phyloP scores from a whole-genome alignment of 2,329 filamentous ascomycete species.

The Stachybotrys chartarum region DNA sequence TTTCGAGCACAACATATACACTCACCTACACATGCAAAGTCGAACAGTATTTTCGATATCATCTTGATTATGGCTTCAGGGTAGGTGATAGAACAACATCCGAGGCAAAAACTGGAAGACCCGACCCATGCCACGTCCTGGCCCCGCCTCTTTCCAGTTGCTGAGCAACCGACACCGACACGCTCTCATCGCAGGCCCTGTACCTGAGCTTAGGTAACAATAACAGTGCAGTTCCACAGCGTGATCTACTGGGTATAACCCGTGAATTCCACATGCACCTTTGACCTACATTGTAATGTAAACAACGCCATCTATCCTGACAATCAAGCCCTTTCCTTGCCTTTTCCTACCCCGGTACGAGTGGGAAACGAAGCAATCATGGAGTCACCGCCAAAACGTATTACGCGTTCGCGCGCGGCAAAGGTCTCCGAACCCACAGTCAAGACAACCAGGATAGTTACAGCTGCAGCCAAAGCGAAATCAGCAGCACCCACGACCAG shows the following conservation, averaged over 20 bases:
- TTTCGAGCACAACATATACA: too few species aligned
- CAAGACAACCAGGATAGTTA: conserved; percentile 38
- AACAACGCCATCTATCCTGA: background rate
- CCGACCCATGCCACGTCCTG: background rate
- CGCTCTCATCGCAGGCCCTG: background rate
- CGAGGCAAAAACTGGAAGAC: too few species aligned
- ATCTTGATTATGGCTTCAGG: too few species aligned
- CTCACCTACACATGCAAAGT: too few species aligned
- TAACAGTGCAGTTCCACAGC: background rate
- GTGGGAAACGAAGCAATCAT: conserved; percentile 23
- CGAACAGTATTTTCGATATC: too few species aligned
- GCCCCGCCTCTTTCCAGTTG: background rate
- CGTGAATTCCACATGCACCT: too few species aligned
- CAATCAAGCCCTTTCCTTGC: background rate
- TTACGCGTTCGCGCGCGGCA: conserved; percentile 44
- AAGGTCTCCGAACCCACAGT: conserved; percentile 28
- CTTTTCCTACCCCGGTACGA: background rate
- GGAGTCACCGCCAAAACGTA: conserved; percentile 54
- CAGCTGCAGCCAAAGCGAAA: conserved; percentile 42
- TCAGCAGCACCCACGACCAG: conserved; percentile 23
- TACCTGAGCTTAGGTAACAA: background rate
- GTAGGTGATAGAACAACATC: too few species aligned
- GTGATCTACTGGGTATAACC: background rate
- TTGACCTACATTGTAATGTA: background rate
- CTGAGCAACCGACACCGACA: background rate